Evolutionary conservation across 768 basidiomycete species (phyloP).

Genomic region (Pleurotus djamor): DNA sequence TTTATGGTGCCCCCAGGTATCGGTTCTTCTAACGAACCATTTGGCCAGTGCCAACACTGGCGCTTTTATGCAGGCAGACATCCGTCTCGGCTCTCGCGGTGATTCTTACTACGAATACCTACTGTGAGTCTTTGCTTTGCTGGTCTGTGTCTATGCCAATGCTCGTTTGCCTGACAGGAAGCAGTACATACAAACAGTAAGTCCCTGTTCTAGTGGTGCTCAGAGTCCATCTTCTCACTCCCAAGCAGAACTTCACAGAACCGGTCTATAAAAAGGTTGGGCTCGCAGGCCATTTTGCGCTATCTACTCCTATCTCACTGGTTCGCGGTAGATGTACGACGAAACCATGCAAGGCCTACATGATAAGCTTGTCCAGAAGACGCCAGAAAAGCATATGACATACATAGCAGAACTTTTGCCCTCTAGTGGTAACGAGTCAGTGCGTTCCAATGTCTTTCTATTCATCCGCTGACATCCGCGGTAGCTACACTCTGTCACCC

Average conservation of each 20-base stretch:
- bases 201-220: conserved; percentile 3
- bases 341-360: conserved; percentile 70
- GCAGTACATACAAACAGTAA: conserved; percentile 66
- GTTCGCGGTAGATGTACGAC: conserved; percentile 59
- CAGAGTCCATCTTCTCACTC: not conserved
- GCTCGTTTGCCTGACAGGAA: conserved; percentile 28
- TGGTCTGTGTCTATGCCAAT: not conserved
- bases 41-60: conserved; percentile 16
- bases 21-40: not conserved
- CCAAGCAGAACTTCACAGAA: conserved; percentile 51
- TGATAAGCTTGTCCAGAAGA: conserved; percentile 52
- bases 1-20: not conserved
- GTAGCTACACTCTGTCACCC: conserved; percentile 40
- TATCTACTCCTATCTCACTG: not conserved
- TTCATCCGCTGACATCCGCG: not conserved
- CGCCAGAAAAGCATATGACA: conserved; percentile 41
- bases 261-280: conserved; percentile 56
- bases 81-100: conserved; percentile 75
- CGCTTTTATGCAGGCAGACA: conserved; percentile 41
- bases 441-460: conserved; percentile 12
- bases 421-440: conserved; percentile 71
- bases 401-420: conserved; percentile 90
- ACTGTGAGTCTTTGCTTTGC: conserved; percentile 35
- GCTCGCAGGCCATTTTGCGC: conserved; percentile 8
- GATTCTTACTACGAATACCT: conserved; percentile 84